Evolutionary conservation across 129 eudicot genomes (phyloP), one percentile per base, ranked within the genome.

Genomic region (Artemisia argyi): DNA sequence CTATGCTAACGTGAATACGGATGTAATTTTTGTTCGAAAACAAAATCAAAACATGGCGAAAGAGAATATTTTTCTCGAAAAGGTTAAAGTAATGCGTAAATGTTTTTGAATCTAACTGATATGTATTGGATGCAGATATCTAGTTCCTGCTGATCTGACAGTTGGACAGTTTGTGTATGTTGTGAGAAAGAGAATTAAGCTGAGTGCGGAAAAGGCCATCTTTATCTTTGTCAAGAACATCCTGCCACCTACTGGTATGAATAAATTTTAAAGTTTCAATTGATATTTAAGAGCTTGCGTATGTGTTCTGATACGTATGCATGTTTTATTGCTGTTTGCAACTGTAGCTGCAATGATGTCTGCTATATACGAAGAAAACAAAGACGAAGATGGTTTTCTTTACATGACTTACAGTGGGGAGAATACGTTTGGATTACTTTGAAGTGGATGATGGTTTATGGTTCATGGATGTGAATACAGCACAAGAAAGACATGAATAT

Each of bases 321-420:
- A 66, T 42, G 20, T 75, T 12, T 57, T 47, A 26, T 67, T 51
- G 32, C 3, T 51, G 55, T 18, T 76, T 65, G 51, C 18, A 3
- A 48, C 68, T 50, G 6, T 59, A 42, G 98, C 96, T 68, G 96
- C 96, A 26, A 87, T 92, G 96, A 85, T 92, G 95, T 89, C 96
- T 77, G 96, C 96, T 18, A 87, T 92, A 18, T 92, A 92, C 7
- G 98, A 92, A 81, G 98, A 92, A 59, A 82, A 92, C 78, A 92
- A 92, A 74, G 98, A 92, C 39, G 98, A 92, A 81, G 98, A 92
- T 81, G 96, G 98, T 12, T 92, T 92, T 79, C 90, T 92, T 1
- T 92, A 92, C 85, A 89, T 92, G 98, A 89, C 96, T 17, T 92
- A 92, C 95, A 92, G 98, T n/a, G 98, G 98, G 3, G 98, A 92